Evolutionary conservation across 1,139 yeast species (phyloP), one percentile per base, ranked within the genome.

Genomic region (Taphrina populina): DNA sequence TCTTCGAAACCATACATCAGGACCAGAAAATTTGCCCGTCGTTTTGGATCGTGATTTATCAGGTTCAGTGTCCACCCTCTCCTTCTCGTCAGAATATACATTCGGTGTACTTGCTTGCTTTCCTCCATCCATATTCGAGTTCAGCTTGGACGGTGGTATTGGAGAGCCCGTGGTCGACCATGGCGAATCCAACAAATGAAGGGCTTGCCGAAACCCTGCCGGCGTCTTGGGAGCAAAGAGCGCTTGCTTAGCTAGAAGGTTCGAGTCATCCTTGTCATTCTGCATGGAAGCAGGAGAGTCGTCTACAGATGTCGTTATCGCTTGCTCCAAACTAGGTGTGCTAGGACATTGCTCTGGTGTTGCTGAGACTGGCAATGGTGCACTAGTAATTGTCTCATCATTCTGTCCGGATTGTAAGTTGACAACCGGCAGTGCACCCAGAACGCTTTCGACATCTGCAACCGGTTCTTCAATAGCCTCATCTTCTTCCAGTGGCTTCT

Each of bases 391-490:
- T 4, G 47, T 11, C 4, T n/a, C 45, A n/a, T 19, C 21, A 40
- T 40, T 2, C 19, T 8, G 8, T 6, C 27, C 34, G 13, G 15
- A n/a, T 8, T 19, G 10, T 6, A 8, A 2, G 17, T 7, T 20
- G 23, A 57, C 33, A 20, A 26, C 21, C 5, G 59, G 59, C 20
- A 41, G 13, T 17, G 36, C 29, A 8, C 59, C 59, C 27, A 57
- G 59, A 13, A 57, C 59, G 13, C 52, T 45, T 15, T 56, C 52
- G 15, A 57, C 56, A 33, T 39, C 47, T n/a, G 59, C 59, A n/a
- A 56, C 59, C n/a, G 52, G 52, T 35, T 57, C 59, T 4, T 55
- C 52, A 5, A 40, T 7, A 21, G 26, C 20, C 11, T 24, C 54
- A 7, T 44, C 41, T n/a, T 54, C 55, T 19, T 57, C 59, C 7